Evolutionary conservation across 1,284 basidiomycete genomes (phyloP).

Genomic region (Vanrija pseudolonga): DNA sequence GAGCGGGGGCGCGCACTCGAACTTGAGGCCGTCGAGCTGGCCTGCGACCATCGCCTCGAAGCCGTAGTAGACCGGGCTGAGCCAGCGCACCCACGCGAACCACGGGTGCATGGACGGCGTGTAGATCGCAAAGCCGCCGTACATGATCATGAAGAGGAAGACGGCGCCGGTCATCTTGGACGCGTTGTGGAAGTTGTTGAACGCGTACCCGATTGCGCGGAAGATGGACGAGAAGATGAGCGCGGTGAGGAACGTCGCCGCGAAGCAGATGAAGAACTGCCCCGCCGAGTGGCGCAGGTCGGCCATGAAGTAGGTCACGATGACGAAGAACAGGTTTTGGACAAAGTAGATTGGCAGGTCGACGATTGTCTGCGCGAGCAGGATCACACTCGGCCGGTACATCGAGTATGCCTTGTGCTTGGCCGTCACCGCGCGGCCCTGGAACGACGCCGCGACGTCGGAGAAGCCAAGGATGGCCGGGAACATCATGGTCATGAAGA

Average conservation of each 20-base stretch:
- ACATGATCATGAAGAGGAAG: constrained; percentile 32
- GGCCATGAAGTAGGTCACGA: constrained; percentile 46
- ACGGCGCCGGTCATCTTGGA: constrained; percentile 40
- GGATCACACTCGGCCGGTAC: constrained; percentile 49
- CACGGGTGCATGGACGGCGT: constrained; percentile 38
- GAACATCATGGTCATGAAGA: constrained; percentile 52
- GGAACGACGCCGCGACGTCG: constrained; percentile 69
- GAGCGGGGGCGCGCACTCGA: constrained; percentile 43
- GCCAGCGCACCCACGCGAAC: constrained; percentile 21
- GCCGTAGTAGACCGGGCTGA: constrained; percentile 38
- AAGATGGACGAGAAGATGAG: constrained; percentile 36
- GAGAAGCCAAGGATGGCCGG: constrained; percentile 55
- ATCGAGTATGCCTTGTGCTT: constrained; percentile 52
- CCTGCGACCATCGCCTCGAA: constrained; percentile 42
- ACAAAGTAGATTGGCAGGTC: constrained; percentile 50
- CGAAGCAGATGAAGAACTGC: constrained; percentile 45
- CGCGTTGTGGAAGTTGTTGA: constrained; percentile 42
- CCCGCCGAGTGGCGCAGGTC: constrained; percentile 27
- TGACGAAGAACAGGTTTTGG: constrained; percentile 46
- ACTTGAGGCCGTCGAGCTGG: constrained; percentile 49
- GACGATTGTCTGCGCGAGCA: constrained; percentile 65
- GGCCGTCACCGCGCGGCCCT: constrained; percentile 67
- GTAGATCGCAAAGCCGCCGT: constrained; percentile 43
- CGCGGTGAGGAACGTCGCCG: constrained; percentile 30
- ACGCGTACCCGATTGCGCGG: constrained; percentile 40